These are phyloP conservation scores for Ophioceras dolichostomum DNA, from an alignment of 2,329 filamentous ascomycete genomes.

Conservation along the genomic window DNA sequence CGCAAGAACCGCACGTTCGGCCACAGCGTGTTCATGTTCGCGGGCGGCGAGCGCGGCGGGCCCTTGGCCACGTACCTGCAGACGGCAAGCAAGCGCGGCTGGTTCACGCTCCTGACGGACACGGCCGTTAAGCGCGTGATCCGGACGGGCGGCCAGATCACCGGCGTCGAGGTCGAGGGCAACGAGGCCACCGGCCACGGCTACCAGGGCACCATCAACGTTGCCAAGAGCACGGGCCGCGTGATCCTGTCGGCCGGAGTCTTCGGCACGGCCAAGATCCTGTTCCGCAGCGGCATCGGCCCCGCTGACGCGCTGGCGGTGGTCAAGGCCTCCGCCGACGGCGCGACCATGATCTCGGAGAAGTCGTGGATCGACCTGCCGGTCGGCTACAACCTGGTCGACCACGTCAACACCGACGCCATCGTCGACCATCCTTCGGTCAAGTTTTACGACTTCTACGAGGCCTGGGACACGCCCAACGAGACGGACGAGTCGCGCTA, in stretches of 20 bases:
- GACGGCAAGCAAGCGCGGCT: constrained; percentile 35
- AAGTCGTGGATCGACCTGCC: constrained; percentile 44
- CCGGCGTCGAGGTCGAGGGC: constrained; percentile 47
- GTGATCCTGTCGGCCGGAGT: constrained; percentile 58
- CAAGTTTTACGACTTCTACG: constrained; percentile 53
- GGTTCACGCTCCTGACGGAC: constrained; percentile 50
- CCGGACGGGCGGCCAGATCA: constrained; percentile 42
- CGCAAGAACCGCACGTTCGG: constrained; percentile 50
- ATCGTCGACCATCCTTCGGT: constrained; percentile 31
- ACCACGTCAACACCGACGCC: constrained; percentile 39
- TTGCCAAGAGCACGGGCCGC: constrained; percentile 46
- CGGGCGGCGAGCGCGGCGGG: constrained; percentile 47
- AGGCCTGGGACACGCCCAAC: constrained; percentile 39
- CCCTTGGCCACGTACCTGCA: constrained; percentile 56
- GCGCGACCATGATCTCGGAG: constrained; percentile 34
- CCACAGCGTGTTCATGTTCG: constrained; percentile 51
- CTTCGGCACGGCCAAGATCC: constrained; percentile 57
- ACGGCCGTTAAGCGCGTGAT: constrained; percentile 48
- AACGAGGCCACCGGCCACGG: constrained; percentile 34
- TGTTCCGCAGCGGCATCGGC: constrained; percentile 57
- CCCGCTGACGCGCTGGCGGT: constrained; percentile 44
- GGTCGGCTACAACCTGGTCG: constrained; percentile 46
- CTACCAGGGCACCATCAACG: constrained; percentile 44
- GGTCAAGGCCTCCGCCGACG: constrained; percentile 36
- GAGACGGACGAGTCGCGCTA: constrained; percentile 29